Evolutionary conservation across 768 basidiomycete genomes (phyloP).

Genomic region (Tephrocybe sp.): DNA sequence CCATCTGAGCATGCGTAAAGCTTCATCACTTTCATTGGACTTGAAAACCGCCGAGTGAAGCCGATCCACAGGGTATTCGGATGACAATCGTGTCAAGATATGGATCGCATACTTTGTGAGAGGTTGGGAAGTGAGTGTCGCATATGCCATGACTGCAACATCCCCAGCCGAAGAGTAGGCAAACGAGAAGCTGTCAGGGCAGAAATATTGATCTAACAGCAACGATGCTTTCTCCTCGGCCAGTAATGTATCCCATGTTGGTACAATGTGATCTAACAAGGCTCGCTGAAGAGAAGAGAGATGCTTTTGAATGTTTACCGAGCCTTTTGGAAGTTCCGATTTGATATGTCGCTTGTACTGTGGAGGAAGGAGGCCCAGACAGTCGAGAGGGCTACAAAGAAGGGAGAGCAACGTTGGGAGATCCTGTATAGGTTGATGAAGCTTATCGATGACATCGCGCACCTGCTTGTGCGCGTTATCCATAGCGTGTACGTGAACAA

Average conservation of each 20-base stretch:
- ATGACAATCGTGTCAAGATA: constrained; percentile 52
- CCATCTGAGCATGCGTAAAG: constrained; percentile 50
- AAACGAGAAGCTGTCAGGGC: constrained; percentile 59
- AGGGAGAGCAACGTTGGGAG: constrained; percentile 51
- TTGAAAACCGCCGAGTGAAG: constrained; percentile 53
- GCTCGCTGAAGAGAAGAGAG: constrained; percentile 60
- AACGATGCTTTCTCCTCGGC: constrained; percentile 41
- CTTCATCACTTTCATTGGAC: constrained; percentile 12
- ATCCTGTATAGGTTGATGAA: constrained; percentile 48
- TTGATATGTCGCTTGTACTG: constrained; percentile 44
- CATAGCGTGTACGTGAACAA: background rate
- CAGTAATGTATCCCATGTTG: constrained; percentile 64
- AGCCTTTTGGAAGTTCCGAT: constrained; percentile 30
- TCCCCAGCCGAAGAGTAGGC: constrained; percentile 48
- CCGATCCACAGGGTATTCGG: constrained; percentile 67
- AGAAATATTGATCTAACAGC: constrained; percentile 69
- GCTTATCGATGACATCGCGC: constrained; percentile 39
- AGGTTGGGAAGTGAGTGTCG: constrained; percentile 53
- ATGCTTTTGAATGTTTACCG: constrained; percentile 36
- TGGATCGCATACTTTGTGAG: constrained; percentile 48
- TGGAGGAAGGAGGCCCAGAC: constrained; percentile 57
- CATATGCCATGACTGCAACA: constrained; percentile 60
- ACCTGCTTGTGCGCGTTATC: constrained; percentile 22
- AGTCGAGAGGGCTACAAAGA: constrained; percentile 56
- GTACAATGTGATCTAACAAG: constrained; percentile 61